These are phyloP conservation scores for Cercospora berteroae DNA, from an alignment of 2,329 filamentous ascomycete species.

Conservation along the genomic window DNA sequence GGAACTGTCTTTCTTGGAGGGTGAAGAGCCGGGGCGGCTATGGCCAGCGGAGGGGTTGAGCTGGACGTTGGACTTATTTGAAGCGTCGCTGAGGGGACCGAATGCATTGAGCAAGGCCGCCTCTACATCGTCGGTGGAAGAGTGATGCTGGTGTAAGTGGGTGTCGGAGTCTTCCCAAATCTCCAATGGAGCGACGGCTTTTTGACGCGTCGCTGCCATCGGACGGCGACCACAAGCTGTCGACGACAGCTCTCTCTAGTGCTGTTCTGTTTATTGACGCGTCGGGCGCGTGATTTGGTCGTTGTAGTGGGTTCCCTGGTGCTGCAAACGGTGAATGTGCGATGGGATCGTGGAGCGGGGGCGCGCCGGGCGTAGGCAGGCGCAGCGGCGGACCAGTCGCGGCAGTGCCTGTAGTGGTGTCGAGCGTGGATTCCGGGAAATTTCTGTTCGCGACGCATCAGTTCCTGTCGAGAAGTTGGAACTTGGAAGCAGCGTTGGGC, in stretches of 20 bases:
- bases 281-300: constrained; percentile 15
- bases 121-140: constrained; percentile 47
- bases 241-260: constrained; percentile 1
- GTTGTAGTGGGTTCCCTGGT: constrained; percentile 16
- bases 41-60: constrained; percentile 58
- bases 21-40: constrained; percentile 62
- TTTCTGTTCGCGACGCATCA: constrained; percentile 15
- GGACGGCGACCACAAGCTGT: constrained; percentile 4
- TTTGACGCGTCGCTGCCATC: constrained; percentile 51
- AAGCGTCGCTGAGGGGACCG: constrained; percentile 45
- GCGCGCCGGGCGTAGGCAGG: not conserved
- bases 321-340: constrained; percentile 12
- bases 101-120: constrained; percentile 52
- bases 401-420: not conserved
- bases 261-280: constrained; percentile 11
- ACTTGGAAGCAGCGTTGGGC: constrained; percentile 7
- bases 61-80: constrained; percentile 60
- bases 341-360: constrained; percentile 2
- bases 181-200: constrained; percentile 51
- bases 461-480: constrained; percentile 10
- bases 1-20: constrained; percentile 64
- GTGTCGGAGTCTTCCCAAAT: constrained; percentile 57
- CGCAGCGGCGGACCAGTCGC: constrained; percentile 8
- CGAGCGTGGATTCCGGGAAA: constrained; percentile 4
- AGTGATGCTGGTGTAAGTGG: constrained; percentile 32